Conservation (phyloP, 495 filamentous ascomycete species). For the Corynascus novoguineensis region DNA sequence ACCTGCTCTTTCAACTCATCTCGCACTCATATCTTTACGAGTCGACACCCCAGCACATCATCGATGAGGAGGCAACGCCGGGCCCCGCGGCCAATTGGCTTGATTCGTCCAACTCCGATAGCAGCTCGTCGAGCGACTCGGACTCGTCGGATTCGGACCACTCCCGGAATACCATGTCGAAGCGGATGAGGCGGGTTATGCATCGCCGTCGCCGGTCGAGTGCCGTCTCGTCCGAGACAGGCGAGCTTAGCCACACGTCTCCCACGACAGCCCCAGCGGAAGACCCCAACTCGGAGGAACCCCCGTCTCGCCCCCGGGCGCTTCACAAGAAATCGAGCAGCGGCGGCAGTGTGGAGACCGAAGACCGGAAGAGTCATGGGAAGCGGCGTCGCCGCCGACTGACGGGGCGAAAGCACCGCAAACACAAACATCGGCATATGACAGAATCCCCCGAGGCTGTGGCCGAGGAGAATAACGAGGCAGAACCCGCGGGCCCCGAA, state of each 20-base stretch:
- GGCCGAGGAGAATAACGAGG: slow-evolving; percentile 30
- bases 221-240: slow-evolving; percentile 59
- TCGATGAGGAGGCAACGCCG: slow-evolving; percentile 80
- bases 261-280: slow-evolving; percentile 37
- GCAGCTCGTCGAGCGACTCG: slow-evolving; percentile 51
- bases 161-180: slow-evolving; percentile 64
- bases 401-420: slow-evolving; percentile 33
- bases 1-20: slow-evolving; percentile 86
- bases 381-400: slow-evolving; percentile 29
- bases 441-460: slow-evolving; percentile 23
- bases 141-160: slow-evolving; percentile 57
- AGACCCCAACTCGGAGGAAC: slow-evolving; percentile 30
- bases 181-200: slow-evolving; percentile 66
- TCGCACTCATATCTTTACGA: slow-evolving; percentile 87
- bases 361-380: slow-evolving; percentile 34
- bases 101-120: slow-evolving; percentile 60
- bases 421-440: slow-evolving; percentile 25
- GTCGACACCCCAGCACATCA: slow-evolving; percentile 80
- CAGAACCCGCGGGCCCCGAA: slow-evolving; percentile 24
- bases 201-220: slow-evolving; percentile 69
- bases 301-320: slow-evolving; percentile 24
- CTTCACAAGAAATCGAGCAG: slow-evolving; percentile 2
- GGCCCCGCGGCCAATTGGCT: slow-evolving; percentile 73
- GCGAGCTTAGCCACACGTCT: slow-evolving; percentile 22
- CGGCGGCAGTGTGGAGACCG: slow-evolving; percentile 31